Percentiles rank a stretch among this genome's conserved stretches.
Conservation (phyloP, 371 early-diverging fungal genomes). For the Mortierella polycephala region DNA sequence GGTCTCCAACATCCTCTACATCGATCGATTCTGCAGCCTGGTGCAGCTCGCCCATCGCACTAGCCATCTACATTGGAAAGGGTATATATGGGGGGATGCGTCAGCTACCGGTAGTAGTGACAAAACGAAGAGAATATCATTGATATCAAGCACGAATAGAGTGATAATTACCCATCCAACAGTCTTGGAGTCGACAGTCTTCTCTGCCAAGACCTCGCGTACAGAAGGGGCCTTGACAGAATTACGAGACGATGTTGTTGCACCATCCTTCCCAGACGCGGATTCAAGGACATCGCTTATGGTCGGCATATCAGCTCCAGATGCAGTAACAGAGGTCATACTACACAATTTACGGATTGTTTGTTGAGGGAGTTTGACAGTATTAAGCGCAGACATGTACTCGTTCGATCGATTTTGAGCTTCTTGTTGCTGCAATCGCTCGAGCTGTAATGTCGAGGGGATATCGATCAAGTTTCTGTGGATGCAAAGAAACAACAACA, state of each 20-base stretch:
- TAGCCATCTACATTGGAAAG: conserved; percentile 20
- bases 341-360: conserved; percentile 29
- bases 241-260: conserved; percentile 20
- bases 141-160: not conserved
- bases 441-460: conserved; percentile 30
- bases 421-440: conserved; percentile 32
- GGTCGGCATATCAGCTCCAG: conserved; percentile 8
- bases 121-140: not conserved
- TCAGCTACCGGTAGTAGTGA: not conserved
- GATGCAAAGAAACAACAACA: not conserved
- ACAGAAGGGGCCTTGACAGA: conserved; percentile 35
- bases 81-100: not conserved
- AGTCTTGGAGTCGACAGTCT: conserved; percentile 34
- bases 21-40: conserved; percentile 32
- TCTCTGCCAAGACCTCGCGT: conserved; percentile 30
- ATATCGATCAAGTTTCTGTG: conserved; percentile 31
- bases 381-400: conserved; percentile 23
- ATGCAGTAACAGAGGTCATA: conserved; percentile 23
- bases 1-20: conserved; percentile 28
- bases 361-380: conserved; percentile 35
- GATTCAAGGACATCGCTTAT: conserved; percentile 17
- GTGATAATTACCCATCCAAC: conserved; percentile 29
- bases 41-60: conserved; percentile 31
- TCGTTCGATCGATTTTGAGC: conserved; percentile 31
- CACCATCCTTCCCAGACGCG: conserved; percentile 1